Evolutionary conservation across 345 rosid genomes (phyloP).

Genomic region (Bruguiera sexangula): DNA sequence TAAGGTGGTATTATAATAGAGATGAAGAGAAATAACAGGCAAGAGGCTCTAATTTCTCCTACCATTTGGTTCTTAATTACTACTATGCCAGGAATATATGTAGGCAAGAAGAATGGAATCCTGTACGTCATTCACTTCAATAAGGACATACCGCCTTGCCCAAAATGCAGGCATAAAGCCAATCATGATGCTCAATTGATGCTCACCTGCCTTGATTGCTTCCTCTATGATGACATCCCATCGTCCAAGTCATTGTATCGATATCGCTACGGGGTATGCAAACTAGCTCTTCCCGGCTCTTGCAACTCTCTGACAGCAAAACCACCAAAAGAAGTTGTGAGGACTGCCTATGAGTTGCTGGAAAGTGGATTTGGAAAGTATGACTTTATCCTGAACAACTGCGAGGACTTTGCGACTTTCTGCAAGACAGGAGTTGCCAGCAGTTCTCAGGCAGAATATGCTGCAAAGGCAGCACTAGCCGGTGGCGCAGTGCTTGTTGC

Average conservation of each 20-base stretch:
- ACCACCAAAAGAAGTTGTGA: background rate
- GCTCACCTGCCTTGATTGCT: slow-evolving; percentile 17
- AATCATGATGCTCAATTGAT: background rate
- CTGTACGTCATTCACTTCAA: slow-evolving; percentile 11
- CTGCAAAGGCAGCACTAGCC: background rate
- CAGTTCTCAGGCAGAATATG: background rate
- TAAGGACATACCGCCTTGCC: background rate
- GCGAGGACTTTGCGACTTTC: slow-evolving; percentile 16
- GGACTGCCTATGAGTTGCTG: background rate
- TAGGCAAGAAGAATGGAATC: background rate
- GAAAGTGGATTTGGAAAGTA: slow-evolving; percentile 8
- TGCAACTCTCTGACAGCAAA: background rate
- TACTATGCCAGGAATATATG: slow-evolving; percentile 18
- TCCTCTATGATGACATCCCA: background rate
- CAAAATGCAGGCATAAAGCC: background rate
- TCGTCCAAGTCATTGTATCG: background rate
- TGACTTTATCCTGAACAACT: background rate
- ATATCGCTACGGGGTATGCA: background rate
- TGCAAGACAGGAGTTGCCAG: slow-evolving; percentile 7
- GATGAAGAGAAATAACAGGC: background rate
- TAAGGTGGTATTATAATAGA: background rate
- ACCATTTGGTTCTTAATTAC: background rate
- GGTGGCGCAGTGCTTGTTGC: background rate
- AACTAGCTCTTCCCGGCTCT: background rate
- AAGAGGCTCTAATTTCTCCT: background rate